These are phyloP conservation scores for Lasiodiplodia citricola DNA, from an alignment of 2,329 filamentous ascomycete genomes.

Conservation along the genomic window DNA sequence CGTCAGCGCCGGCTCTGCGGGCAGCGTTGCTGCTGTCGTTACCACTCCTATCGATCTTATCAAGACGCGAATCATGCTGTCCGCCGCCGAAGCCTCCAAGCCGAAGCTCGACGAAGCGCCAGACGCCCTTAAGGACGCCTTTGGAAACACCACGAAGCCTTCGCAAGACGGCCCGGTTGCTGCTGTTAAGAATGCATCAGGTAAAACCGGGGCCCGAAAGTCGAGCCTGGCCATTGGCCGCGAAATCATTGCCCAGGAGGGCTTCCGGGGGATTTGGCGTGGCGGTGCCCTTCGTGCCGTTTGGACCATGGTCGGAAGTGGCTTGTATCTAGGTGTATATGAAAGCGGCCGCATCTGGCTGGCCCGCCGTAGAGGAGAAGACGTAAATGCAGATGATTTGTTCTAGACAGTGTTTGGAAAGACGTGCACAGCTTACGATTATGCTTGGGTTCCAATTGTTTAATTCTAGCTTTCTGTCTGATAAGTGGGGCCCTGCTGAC, in stretches of 20 bases:
- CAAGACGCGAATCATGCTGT: constrained; percentile 88
- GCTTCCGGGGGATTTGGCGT: constrained; percentile 75
- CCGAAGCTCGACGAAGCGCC: constrained; percentile 30
- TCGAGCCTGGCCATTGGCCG: constrained; percentile 63
- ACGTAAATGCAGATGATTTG: constrained; percentile 25
- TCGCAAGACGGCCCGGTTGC: background rate
- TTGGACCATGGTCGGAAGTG: constrained; percentile 84
- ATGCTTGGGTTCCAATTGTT: background rate
- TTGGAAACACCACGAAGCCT: constrained; percentile 6
- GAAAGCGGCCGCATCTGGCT: constrained; percentile 71
- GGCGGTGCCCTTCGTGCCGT: constrained; percentile 74
- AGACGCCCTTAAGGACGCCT: constrained; percentile 16
- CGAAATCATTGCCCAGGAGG: constrained; percentile 69
- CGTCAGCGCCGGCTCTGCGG: constrained; percentile 73
- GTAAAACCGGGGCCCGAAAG: background rate
- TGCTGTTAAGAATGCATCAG: background rate
- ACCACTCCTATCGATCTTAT: constrained; percentile 90
- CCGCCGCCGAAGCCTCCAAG: constrained; percentile 39
- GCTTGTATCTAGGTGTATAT: constrained; percentile 85
- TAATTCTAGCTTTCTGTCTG: background rate
- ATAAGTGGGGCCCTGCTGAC: background rate
- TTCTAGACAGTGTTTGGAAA: constrained; percentile 2
- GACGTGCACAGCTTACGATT: background rate
- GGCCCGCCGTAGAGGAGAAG: constrained; percentile 50
- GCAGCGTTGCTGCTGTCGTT: constrained; percentile 75